These are phyloP conservation scores for Colletotrichum paranaense DNA, from an alignment of 2,329 filamentous ascomycete genomes.

Conservation along the genomic window DNA sequence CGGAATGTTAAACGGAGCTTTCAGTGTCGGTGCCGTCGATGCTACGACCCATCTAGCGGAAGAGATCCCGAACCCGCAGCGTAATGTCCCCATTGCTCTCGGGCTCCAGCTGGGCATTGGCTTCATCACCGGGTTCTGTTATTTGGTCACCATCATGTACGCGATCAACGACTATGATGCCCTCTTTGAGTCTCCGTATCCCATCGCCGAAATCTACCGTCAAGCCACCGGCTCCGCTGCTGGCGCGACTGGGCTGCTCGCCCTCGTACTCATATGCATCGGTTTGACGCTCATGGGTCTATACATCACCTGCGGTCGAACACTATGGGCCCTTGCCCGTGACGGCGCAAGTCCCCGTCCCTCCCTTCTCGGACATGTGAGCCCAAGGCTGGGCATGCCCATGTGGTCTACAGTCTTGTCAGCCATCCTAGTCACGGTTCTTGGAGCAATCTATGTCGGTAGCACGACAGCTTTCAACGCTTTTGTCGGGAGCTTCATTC, in stretches of 20 bases:
- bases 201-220: conserved; percentile 74
- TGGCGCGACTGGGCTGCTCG: conserved; percentile 62
- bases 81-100: conserved; percentile 66
- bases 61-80: conserved; percentile 66
- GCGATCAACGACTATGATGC: conserved; percentile 67
- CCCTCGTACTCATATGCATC: conserved; percentile 53
- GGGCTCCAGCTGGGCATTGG: conserved; percentile 61
- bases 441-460: conserved; percentile 75
- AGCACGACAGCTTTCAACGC: conserved; percentile 75
- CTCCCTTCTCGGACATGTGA: conserved; percentile 42
- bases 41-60: conserved; percentile 73
- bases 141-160: conserved; percentile 67
- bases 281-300: conserved; percentile 48
- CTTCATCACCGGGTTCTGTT: conserved; percentile 64
- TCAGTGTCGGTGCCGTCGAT: conserved; percentile 74
- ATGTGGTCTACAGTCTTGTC: conserved; percentile 62
- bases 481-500: conserved; percentile 65
- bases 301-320: conserved; percentile 52
- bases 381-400: conserved; percentile 47
- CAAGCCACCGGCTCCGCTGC: conserved; percentile 65
- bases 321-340: conserved; percentile 53
- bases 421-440: conserved; percentile 56
- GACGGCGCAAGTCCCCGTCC: conserved; percentile 52
- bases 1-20: conserved; percentile 72
- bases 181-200: conserved; percentile 62